Conservation (phyloP, 2,329 filamentous ascomycete genomes). For the Penicillium sp. region DNA sequence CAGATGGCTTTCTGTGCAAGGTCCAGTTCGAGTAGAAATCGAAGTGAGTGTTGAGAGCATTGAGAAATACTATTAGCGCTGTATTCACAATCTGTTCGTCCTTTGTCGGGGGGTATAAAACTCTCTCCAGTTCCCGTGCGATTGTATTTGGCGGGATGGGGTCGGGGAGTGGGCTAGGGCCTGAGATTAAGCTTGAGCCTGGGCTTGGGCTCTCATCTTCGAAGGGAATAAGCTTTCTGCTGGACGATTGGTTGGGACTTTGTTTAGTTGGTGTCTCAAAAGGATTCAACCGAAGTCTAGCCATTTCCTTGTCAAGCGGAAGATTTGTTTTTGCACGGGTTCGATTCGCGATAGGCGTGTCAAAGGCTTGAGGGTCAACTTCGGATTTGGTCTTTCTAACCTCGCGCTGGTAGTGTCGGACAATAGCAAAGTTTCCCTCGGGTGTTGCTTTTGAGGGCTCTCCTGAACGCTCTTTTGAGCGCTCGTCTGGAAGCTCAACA, state of each 20-base stretch:
- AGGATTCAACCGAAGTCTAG: neutral
- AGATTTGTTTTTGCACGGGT: neutral
- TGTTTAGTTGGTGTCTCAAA: neutral
- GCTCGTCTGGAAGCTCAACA: neutral
- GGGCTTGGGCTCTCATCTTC: too few relatives aligned
- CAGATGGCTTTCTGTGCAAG: neutral
- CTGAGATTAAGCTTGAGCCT: too few relatives aligned
- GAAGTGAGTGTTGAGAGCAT: neutral
- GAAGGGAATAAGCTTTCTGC: too few relatives aligned
- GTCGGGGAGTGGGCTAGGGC: too few relatives aligned
- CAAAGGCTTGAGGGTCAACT: neutral
- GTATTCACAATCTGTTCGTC: neutral
- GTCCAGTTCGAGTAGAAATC: neutral
- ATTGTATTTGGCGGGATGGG: neutral
- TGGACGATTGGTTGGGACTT: too few relatives aligned
- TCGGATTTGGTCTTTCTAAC: neutral
- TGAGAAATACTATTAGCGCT: neutral
- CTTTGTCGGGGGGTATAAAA: neutral
- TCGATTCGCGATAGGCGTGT: neutral
- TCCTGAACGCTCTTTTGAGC: neutral
- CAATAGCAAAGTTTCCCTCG: neutral
- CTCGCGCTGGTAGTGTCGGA: neutral
- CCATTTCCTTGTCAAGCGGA: too few relatives aligned
- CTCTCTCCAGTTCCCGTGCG: rapidly evolving
- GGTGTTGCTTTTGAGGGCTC: neutral